Base-by-base conservation (phyloP, 2,329 filamentous ascomycete genomes). In the Niveomyces coronatus region DNA sequence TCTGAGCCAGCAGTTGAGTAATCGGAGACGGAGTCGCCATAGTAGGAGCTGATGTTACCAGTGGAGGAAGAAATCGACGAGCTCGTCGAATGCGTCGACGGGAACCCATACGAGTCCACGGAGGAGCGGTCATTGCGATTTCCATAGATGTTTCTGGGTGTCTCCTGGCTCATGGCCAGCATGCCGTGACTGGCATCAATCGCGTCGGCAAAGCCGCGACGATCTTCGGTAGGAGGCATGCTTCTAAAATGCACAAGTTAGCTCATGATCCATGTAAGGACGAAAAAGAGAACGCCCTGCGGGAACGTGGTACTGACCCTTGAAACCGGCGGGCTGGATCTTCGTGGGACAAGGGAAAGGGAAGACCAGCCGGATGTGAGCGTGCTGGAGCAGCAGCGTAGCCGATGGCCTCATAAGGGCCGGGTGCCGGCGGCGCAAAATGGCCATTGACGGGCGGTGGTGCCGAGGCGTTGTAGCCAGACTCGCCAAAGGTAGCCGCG, bases 91-190 rank as follows among this genome's bases (percentile, higher is more conserved):
- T 91, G 83, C 14, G 81, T 74, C 11, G 85, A 76, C 6, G 89
- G 88, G 60, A 95, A 96, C 11, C 86, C 86, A 55, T 95, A 95
- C 2, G 87, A 87, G 53, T 94, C 88, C 40, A 77, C 71, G 2
- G 87, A 87, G 39, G 76, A 79, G 46, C 86, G 73, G 41, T 74
- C 72, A 41, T 79, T 64, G 44, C 71, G 65, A 47, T 75, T 72
- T 44, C 82, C 85, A 54, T 94, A 94, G 51, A 94, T 85, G 56
- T 89, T 91, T 45, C 88, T 72, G 10, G 88, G 86, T 1, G 87
- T 94, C 51, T 95, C 87, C 63, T 95, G 87, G 71, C 85, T 94
- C 74, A 96, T 84, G 26, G 87, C 86, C 18, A 95, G 74, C 85
- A 96, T 95, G 49, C 87, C 86, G 44, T 91, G 83, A 57, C 87